phyloP scores from a whole-genome alignment of 805 yeast species.

The Priceomyces haplophilus region DNA sequence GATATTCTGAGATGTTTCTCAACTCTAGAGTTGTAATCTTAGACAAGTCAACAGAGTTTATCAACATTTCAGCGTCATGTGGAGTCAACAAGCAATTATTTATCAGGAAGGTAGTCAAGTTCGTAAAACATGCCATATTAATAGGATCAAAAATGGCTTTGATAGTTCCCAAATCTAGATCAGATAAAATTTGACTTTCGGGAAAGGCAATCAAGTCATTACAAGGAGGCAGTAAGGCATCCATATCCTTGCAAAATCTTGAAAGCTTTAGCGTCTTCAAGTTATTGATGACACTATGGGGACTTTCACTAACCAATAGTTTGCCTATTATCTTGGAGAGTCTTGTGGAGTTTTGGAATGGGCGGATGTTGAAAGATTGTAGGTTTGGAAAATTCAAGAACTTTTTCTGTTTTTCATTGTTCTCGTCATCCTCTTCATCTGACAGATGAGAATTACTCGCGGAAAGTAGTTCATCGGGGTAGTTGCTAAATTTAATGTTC shows the following conservation, averaged over 20 bases:
- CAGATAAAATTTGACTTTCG: constrained; percentile 5
- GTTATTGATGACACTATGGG: constrained; percentile 9
- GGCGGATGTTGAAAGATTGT: constrained; percentile 30
- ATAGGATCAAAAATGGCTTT: constrained; percentile 9
- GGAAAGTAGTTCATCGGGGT: constrained; percentile 12
- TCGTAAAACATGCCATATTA: constrained; percentile 12
- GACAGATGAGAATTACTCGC: neutral
- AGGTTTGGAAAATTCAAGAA: constrained; percentile 25
- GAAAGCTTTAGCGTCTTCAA: constrained; percentile 19
- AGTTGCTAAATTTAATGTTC: constrained; percentile 27
- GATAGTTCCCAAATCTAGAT: constrained; percentile 12
- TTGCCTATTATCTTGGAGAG: constrained; percentile 21
- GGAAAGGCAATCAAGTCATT: constrained; percentile 11
- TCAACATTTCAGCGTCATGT: constrained; percentile 19
- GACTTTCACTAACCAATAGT: constrained; percentile 10
- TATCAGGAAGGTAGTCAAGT: constrained; percentile 20
- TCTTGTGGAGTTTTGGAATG: constrained; percentile 27
- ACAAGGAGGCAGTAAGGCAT: constrained; percentile 15
- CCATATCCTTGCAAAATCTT: constrained; percentile 16
- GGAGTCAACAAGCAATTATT: constrained; percentile 22
- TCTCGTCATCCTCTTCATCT: constrained; percentile 12
- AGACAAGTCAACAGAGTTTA: constrained; percentile 16
- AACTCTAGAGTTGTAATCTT: constrained; percentile 28
- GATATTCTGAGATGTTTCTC: constrained; percentile 36
- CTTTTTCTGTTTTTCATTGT: neutral